Conservation (phyloP, 148 eudicot genomes). For the Fagopyrum tataricum region DNA sequence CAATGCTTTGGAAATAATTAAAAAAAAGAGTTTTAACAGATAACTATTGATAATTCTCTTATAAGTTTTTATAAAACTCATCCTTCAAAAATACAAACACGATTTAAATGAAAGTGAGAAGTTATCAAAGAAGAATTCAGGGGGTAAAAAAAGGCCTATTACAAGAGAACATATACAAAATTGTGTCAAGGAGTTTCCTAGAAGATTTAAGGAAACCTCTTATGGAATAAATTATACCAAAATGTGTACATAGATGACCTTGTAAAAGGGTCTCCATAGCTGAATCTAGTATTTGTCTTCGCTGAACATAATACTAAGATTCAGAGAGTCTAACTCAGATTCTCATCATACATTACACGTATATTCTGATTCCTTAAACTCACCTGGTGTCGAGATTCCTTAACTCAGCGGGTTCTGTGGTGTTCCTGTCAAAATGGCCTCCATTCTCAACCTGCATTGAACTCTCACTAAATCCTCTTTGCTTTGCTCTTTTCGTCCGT, state of each 20-base stretch:
- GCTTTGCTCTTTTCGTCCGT: background rate
- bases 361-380: background rate
- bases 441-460: background rate
- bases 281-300: background rate
- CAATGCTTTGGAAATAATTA: background rate
- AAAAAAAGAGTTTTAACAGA: background rate
- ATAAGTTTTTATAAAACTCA: no score
- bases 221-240: conserved; percentile 15
- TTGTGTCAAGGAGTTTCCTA: conserved; percentile 24
- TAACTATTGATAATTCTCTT: background rate
- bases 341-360: background rate
- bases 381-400: conserved; percentile 10
- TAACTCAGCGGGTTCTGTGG: background rate
- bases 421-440: background rate
- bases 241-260: conserved; percentile 4
- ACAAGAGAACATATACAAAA: conserved; percentile 17
- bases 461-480: background rate
- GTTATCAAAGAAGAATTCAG: background rate
- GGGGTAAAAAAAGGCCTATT: background rate
- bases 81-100: no score
- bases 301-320: background rate
- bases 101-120: background rate
- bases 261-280: background rate
- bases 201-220: conserved; percentile 24
- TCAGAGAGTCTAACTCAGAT: background rate